These are phyloP conservation scores for Trichoderma guizhouense DNA, from an alignment of 2,329 filamentous ascomycete species.

Conservation along the genomic window DNA sequence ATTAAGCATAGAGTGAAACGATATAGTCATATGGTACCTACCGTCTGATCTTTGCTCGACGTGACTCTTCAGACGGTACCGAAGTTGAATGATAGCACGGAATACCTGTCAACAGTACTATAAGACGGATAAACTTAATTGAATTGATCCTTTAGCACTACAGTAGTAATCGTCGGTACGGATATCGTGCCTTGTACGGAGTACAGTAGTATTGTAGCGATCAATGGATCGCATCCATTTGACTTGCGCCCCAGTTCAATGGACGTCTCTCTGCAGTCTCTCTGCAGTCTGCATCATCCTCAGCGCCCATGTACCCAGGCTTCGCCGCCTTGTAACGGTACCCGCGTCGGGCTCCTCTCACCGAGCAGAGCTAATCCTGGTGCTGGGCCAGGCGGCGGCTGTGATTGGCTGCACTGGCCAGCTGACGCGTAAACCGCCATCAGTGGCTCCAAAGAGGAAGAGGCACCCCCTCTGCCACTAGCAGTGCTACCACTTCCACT, in stretches of 20 bases:
- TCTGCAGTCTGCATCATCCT: background rate
- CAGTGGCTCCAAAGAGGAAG: slow-evolving; percentile 16
- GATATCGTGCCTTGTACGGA: background rate
- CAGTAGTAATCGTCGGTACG: background rate
- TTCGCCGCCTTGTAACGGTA: slow-evolving; percentile 28
- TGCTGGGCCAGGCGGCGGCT: slow-evolving; percentile 18
- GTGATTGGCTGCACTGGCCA: slow-evolving; percentile 31
- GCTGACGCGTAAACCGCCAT: slow-evolving; percentile 40
- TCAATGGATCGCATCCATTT: background rate
- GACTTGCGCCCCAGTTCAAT: background rate
- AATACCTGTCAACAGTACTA: background rate
- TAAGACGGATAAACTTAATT: background rate
- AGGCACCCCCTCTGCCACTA: slow-evolving; percentile 21
- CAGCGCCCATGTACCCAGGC: slow-evolving; percentile 14
- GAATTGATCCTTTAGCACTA: background rate
- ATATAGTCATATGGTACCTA: background rate
- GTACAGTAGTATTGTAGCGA: background rate
- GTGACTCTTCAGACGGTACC: background rate
- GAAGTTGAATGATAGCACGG: background rate
- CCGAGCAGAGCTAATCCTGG: slow-evolving; percentile 24
- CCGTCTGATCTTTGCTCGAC: background rate
- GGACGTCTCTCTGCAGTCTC: background rate
- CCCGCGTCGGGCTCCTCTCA: slow-evolving; percentile 20
- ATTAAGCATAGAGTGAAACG: background rate
- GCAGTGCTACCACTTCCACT: slow-evolving; percentile 5